Evolutionary conservation across 345 rosid genomes (phyloP).

Genomic region (Eucalyptus leucophloia): DNA sequence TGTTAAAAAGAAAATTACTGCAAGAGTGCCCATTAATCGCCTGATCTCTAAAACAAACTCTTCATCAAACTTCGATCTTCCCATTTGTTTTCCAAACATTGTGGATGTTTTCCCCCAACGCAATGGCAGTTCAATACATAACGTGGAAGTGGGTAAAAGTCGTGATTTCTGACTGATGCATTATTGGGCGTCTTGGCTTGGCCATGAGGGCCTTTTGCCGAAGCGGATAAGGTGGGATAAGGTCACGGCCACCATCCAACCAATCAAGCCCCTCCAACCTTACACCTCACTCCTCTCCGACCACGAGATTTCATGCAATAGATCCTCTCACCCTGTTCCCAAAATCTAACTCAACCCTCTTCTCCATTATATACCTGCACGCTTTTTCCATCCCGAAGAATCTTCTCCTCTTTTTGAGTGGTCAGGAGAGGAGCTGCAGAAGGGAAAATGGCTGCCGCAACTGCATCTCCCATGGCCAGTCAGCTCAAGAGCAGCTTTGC

Average conservation of each 20-base stretch:
- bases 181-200: background rate
- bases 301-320: background rate
- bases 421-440: background rate
- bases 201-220: background rate
- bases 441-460: background rate
- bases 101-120: background rate
- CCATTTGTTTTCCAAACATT: background rate
- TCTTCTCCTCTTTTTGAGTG: background rate
- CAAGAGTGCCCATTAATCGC: background rate
- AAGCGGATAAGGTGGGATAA: background rate
- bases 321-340: background rate
- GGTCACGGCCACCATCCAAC: background rate
- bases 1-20: background rate
- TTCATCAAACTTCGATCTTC: background rate
- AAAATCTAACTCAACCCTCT: background rate
- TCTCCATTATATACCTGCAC: background rate
- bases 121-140: background rate
- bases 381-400: background rate
- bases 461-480: constrained; percentile 86
- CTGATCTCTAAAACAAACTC: background rate
- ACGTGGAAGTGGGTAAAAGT: background rate
- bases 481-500: constrained; percentile 74
- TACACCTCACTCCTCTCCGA: background rate
- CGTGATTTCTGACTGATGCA: background rate
- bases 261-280: background rate